These are phyloP conservation scores for Blastomyces emzantsi DNA, from an alignment of 2,329 filamentous ascomycete genomes.

Conservation along the genomic window DNA sequence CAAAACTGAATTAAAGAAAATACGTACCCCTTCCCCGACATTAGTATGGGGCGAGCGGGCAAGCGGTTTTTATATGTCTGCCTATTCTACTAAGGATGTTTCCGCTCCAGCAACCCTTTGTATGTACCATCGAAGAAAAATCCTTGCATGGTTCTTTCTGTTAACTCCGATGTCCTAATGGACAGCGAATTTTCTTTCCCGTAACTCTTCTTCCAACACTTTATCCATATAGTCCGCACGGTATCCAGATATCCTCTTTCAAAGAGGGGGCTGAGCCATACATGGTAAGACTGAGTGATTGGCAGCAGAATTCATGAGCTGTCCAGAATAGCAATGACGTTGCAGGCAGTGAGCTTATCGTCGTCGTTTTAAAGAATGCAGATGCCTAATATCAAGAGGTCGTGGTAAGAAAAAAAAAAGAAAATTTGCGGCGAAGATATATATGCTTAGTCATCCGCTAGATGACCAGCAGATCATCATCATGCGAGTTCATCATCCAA, in stretches of 20 bases:
- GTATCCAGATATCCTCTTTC: too few relatives aligned
- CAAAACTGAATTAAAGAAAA: too few relatives aligned
- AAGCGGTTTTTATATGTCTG: background rate
- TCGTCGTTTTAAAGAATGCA: background rate
- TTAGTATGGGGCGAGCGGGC: too few relatives aligned
- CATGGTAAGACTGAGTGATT: background rate
- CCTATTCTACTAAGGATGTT: background rate
- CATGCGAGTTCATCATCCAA: background rate
- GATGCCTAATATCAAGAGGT: slow-evolving; percentile 3
- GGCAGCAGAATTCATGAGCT: background rate
- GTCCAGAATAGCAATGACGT: background rate
- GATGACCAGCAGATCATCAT: background rate
- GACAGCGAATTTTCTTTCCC: background rate
- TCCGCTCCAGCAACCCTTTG: background rate
- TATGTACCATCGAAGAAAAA: background rate
- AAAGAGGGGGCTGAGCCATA: too few relatives aligned
- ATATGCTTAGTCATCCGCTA: background rate
- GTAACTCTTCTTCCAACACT: background rate
- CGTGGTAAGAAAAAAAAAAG: too few relatives aligned
- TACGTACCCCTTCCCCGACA: too few relatives aligned
- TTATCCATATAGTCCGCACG: too few relatives aligned
- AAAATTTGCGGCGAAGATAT: background rate
- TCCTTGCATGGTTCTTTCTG: background rate
- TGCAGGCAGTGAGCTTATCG: background rate
- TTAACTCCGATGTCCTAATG: background rate